These are phyloP conservation scores for Pseudoneurospora amorphoporcata DNA, from an alignment of 495 filamentous ascomycete genomes.

Conservation along the genomic window DNA sequence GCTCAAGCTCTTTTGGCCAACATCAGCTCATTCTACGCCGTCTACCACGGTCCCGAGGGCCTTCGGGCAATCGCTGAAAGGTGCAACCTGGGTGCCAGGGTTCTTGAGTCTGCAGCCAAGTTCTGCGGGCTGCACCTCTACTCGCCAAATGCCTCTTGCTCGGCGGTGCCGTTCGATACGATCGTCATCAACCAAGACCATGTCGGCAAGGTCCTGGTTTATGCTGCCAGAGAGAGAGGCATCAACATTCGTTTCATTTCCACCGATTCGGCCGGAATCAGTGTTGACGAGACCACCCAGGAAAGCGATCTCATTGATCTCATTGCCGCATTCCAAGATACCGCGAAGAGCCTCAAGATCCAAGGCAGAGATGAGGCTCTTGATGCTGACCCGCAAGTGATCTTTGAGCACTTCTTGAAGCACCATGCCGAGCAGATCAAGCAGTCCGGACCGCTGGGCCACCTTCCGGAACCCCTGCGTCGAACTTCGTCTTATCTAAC, in stretches of 20 bases:
- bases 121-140: constrained; percentile 52
- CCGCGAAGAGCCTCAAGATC: constrained; percentile 2
- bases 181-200: constrained; percentile 48
- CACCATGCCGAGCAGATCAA: not conserved
- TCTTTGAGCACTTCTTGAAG: constrained; percentile 26
- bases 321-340: constrained; percentile 15
- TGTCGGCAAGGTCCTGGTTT: not conserved
- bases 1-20: constrained; percentile 93
- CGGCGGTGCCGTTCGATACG: constrained; percentile 67
- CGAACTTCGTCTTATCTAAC: constrained; percentile 71
- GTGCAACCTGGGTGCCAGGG: constrained; percentile 57
- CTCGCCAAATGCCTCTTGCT: constrained; percentile 43
- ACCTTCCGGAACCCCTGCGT: constrained; percentile 50
- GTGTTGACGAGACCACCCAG: constrained; percentile 32
- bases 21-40: constrained; percentile 96
- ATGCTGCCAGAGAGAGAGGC: constrained; percentile 4
- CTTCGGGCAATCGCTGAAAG: constrained; percentile 77
- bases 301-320: constrained; percentile 19
- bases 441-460: constrained; percentile 28
- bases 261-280: constrained; percentile 23
- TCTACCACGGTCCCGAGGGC: constrained; percentile 87
- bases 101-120: constrained; percentile 57
- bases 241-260: constrained; percentile 20
- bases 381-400: constrained; percentile 10
- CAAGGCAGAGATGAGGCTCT: constrained; percentile 16